Conservation (phyloP, 108 stramenopile species). For the Cyclotella kingstonii region DNA sequence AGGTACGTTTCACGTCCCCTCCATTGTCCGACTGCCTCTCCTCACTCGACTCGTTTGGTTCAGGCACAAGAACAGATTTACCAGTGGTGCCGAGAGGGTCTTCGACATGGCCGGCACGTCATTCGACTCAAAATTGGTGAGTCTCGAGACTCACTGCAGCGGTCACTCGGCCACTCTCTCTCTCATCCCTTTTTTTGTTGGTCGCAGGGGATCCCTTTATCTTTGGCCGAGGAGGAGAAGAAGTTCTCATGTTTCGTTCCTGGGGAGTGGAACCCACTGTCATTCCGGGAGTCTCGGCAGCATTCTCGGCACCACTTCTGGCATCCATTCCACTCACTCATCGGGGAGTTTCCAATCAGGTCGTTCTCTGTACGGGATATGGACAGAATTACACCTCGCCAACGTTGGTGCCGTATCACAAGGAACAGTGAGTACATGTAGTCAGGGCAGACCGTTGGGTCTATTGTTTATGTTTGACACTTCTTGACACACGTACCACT, state of each 20-base stretch:
- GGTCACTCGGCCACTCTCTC: neutral
- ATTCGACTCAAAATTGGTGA: constrained; percentile 93
- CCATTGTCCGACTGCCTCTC: neutral
- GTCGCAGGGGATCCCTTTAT: constrained; percentile 94
- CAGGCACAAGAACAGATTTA: constrained; percentile 94
- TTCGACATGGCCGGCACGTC: constrained; percentile 82
- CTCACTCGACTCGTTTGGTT: neutral
- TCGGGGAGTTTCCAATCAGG: constrained; percentile 93
- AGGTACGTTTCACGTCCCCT: constrained; percentile 3
- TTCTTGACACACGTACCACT: too few species aligned
- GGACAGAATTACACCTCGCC: constrained; percentile 80
- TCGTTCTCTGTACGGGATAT: constrained; percentile 92
- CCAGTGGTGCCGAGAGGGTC: constrained; percentile 82
- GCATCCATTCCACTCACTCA: constrained; percentile 96
- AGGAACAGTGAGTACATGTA: too few species aligned
- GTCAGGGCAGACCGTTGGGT: too few species aligned
- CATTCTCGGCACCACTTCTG: constrained; percentile 92
- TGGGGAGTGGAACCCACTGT: constrained; percentile 80
- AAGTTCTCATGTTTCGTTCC: constrained; percentile 87
- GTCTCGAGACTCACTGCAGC: neutral
- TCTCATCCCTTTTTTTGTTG: neutral
- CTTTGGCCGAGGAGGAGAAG: constrained; percentile 97
- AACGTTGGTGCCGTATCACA: constrained; percentile 81
- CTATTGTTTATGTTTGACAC: too few species aligned
- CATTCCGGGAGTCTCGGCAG: constrained; percentile 90